Evolutionary conservation across 768 basidiomycete species (phyloP).

Genomic region (Boletus tylopilopsis): DNA sequence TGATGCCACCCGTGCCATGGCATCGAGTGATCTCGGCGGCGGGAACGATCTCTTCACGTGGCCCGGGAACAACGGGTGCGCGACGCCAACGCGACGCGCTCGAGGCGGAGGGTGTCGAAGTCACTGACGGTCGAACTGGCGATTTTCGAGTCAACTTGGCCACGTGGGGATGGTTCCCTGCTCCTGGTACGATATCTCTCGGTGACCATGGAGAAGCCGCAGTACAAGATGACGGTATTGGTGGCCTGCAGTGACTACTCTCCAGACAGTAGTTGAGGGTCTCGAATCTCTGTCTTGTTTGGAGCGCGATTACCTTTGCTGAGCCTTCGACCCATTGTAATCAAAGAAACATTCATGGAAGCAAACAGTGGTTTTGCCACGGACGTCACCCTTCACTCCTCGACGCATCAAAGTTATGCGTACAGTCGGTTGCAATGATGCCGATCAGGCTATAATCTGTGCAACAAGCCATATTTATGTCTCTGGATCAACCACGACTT

Average conservation of each 20-base stretch:
- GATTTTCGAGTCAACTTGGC: constrained; percentile 56
- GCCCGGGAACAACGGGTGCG: constrained; percentile 79
- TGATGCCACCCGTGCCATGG: constrained; percentile 74
- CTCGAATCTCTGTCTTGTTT: too few relatives aligned
- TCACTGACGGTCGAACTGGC: constrained; percentile 51
- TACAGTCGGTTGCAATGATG: too few relatives aligned
- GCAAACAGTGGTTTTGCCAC: too few relatives aligned
- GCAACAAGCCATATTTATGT: too few relatives aligned
- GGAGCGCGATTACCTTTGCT: too few relatives aligned
- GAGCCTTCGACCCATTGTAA: too few relatives aligned
- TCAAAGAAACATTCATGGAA: too few relatives aligned
- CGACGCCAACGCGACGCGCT: constrained; percentile 71
- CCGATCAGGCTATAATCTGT: too few relatives aligned
- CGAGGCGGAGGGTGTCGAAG: constrained; percentile 79
- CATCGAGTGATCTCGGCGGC: constrained; percentile 70
- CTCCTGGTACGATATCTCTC: constrained; percentile 21
- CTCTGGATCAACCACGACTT: too few relatives aligned
- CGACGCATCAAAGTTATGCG: too few relatives aligned
- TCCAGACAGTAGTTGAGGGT: too few relatives aligned
- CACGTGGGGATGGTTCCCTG: constrained; percentile 68
- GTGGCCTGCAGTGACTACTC: not conserved
- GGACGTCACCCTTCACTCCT: too few relatives aligned
- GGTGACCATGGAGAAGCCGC: constrained; percentile 2
- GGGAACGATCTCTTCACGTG: constrained; percentile 77
- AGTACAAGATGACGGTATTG: not conserved